phyloP scores from a whole-genome alignment of 2,329 filamentous ascomycete genomes.

The Fusarium palustre region DNA sequence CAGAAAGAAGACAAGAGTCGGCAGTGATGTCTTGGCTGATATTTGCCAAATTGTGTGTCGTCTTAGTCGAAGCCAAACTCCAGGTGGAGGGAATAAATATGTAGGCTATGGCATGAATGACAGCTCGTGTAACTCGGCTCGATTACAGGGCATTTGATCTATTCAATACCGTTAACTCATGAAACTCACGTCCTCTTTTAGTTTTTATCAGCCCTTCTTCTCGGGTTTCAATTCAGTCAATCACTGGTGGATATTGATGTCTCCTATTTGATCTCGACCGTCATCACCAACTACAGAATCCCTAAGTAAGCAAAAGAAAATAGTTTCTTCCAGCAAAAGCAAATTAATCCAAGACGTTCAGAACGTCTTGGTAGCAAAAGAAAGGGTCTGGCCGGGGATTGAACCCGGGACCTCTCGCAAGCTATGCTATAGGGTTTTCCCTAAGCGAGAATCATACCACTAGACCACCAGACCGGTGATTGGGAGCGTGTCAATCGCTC shows the following conservation, averaged over 20 bases:
- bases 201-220: too few relatives aligned
- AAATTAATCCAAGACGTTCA: rapidly evolving
- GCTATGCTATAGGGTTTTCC: constrained; percentile 57
- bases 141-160: too few relatives aligned
- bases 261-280: too few relatives aligned
- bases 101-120: too few relatives aligned
- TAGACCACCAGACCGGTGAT: constrained; percentile 65
- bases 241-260: too few relatives aligned
- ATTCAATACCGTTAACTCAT: too few relatives aligned
- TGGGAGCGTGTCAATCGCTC: not conserved
- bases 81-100: too few relatives aligned
- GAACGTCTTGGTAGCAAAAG: not conserved
- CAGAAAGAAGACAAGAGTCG: not conserved
- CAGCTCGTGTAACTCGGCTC: too few relatives aligned
- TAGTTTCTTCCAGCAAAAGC: not conserved
- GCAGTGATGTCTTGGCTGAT: not conserved
- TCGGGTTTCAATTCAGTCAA: too few relatives aligned
- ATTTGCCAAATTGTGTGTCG: not conserved
- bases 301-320: too few relatives aligned
- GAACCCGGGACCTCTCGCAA: constrained; percentile 62
- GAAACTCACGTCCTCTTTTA: too few relatives aligned
- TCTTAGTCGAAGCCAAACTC: not conserved
- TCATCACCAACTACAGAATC: too few relatives aligned
- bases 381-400: constrained; percentile 59
- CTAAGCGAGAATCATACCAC: constrained; percentile 80